Evolutionary conservation across 2,329 filamentous ascomycete species (phyloP).

Genomic region (Arthrobotrys megalospora): DNA sequence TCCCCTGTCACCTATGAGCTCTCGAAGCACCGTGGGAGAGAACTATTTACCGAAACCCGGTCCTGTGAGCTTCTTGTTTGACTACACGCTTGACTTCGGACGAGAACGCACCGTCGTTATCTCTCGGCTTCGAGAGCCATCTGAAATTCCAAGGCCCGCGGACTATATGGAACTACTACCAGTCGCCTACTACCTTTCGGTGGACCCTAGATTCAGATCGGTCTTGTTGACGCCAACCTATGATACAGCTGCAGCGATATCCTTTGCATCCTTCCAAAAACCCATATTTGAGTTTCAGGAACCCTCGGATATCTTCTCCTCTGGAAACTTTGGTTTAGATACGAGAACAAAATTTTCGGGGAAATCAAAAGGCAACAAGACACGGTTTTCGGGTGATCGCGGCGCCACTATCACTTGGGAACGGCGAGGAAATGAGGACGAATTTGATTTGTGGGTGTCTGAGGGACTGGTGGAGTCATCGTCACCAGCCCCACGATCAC

Average conservation of each 20-base stretch:
- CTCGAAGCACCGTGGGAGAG: slow-evolving; percentile 52
- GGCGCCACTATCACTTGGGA: slow-evolving; percentile 41
- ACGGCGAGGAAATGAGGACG: slow-evolving; percentile 41
- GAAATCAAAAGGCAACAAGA: slow-evolving; percentile 43
- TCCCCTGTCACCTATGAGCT: slow-evolving; percentile 28
- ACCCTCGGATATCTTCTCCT: slow-evolving; percentile 7
- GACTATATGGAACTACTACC: slow-evolving; percentile 52
- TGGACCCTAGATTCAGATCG: slow-evolving; percentile 55
- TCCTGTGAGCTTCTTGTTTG: slow-evolving; percentile 48
- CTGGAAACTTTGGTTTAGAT: slow-evolving; percentile 13
- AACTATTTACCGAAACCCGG: slow-evolving; percentile 31
- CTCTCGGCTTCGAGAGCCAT: slow-evolving; percentile 54
- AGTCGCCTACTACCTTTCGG: slow-evolving; percentile 58
- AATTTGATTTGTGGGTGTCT: slow-evolving; percentile 54
- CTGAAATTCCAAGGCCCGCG: slow-evolving; percentile 51
- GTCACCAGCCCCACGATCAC: slow-evolving; percentile 25
- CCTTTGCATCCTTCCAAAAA: slow-evolving; percentile 51
- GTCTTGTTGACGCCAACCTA: slow-evolving; percentile 45
- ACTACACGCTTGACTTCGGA: slow-evolving; percentile 56
- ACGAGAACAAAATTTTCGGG: slow-evolving; percentile 28
- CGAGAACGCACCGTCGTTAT: slow-evolving; percentile 52
- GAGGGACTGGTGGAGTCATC: slow-evolving; percentile 26
- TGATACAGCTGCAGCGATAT: slow-evolving; percentile 55
- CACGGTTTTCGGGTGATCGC: slow-evolving; percentile 41
- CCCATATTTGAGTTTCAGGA: slow-evolving; percentile 45